Evolutionary conservation across 225 moss, liverwort and hornwort genomes (phyloP), one percentile per base, ranked within the genome.

Genomic region (Sphagnum tenellum): DNA sequence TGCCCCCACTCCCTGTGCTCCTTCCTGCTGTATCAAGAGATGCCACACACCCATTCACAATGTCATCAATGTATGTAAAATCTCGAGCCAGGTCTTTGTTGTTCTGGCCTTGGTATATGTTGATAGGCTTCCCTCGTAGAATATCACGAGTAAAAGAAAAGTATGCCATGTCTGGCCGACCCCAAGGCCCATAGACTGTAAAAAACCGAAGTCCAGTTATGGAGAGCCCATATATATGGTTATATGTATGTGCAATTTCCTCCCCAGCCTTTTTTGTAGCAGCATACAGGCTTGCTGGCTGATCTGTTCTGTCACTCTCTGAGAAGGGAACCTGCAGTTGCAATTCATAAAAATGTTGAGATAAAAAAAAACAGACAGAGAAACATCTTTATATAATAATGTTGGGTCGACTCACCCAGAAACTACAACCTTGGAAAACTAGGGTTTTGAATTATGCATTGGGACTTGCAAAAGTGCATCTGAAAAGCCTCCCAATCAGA

Each of bases 141-240:
- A 84, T 84, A 47, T 84, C 84, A 47, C 84, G 68, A 5, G 84
- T 84, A 5, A 84, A 84, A 13, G 84, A 84, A 56, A 84, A 84
- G 69, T 84, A 84, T 0, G 84, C 84, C 84, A 84, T 84, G 29
- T 84, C 84, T 50, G 84, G 84, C 13, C 84, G 80, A 70, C 84
- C 84, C 84, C 84, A 84, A 53, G 84, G 84, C 45, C 84, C 84
- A 59, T 84, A 84, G 8, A 84, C 84, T 48, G 84, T 84, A 68
- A 84, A 84, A 67, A 84, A 84, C 61, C 84, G 84, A 69, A 84
- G 84, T 59, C 84, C 84, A 29, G 84, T 84, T 54, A 84, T 84
- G 46, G 84, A 84, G 10, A 84, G 84, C 8, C 84, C 84, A 60
- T 84, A 84, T 54, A 84, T 84, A 12, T 84, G 84, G 67, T 84